A percentile compares a stretch with the other conserved stretches of the same genome.
Evolutionary conservation across 768 basidiomycete genomes (phyloP).

Genomic region (Lactarius vividus): DNA sequence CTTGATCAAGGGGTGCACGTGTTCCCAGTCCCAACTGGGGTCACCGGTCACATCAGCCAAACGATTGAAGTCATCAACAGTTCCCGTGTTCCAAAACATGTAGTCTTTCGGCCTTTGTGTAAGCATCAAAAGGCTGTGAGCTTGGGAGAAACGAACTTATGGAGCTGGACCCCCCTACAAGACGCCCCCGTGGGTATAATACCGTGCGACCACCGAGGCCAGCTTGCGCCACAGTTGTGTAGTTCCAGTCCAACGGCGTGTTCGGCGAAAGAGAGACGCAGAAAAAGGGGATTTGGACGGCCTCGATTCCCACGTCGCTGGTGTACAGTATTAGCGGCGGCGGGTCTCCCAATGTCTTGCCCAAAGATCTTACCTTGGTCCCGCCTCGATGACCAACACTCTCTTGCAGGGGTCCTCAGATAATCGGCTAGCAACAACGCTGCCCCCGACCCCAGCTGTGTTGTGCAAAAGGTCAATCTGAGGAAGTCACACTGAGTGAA

Average conservation of each 20-base stretch:
- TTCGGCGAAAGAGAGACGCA: constrained; percentile 24
- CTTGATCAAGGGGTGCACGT: constrained; percentile 7
- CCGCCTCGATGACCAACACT: constrained; percentile 37
- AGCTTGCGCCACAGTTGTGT: constrained; percentile 30
- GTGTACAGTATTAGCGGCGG: background rate
- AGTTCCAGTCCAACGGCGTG: constrained; percentile 33
- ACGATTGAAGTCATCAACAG: constrained; percentile 27
- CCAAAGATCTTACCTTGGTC: constrained; percentile 1
- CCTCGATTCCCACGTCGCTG: constrained; percentile 25
- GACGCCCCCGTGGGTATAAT: constrained; percentile 29
- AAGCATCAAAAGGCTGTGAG: constrained; percentile 20
- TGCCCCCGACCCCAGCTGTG: constrained; percentile 38
- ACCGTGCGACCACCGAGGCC: constrained; percentile 28
- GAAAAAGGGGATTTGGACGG: constrained; percentile 27
- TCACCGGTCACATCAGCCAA: constrained; percentile 24
- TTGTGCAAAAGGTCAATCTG: background rate
- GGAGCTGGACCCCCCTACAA: constrained; percentile 33
- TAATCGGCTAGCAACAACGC: constrained; percentile 40
- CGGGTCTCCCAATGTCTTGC: background rate
- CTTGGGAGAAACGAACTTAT: constrained; percentile 28
- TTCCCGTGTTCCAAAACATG: constrained; percentile 28
- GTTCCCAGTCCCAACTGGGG: constrained; percentile 20
- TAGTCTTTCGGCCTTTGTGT: constrained; percentile 14
- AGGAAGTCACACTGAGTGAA: background rate
- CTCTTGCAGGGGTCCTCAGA: constrained; percentile 38